Conservation (phyloP, 176 grass and related monocot genomes). For the Carex pumila region DNA sequence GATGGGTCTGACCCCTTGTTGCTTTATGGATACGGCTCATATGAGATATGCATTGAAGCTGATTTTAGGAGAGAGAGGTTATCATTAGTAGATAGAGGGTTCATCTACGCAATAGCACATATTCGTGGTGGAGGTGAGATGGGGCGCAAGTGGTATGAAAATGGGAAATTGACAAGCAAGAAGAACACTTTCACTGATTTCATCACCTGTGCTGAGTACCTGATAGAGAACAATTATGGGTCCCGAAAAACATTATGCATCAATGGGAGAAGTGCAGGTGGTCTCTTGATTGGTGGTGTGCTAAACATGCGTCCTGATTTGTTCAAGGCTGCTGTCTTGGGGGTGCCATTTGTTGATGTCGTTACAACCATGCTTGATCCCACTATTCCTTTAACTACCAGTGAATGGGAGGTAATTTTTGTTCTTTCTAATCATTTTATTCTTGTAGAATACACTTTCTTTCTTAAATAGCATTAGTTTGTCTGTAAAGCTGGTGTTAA, state of each 20-base stretch:
- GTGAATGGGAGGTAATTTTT: conserved; percentile 82
- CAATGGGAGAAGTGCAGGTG: conserved; percentile 81
- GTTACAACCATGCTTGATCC: conserved; percentile 93
- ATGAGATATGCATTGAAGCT: conserved; percentile 74
- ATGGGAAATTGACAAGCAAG: conserved; percentile 78
- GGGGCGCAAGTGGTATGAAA: conserved; percentile 88
- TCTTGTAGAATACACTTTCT: background rate
- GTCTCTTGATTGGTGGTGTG: conserved; percentile 63
- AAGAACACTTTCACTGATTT: conserved; percentile 98
- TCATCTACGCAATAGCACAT: conserved; percentile 81
- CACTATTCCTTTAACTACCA: conserved; percentile 73
- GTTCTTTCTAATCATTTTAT: background rate
- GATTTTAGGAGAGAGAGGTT: conserved; percentile 59
- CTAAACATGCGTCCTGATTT: conserved; percentile 92
- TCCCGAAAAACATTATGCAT: conserved; percentile 78
- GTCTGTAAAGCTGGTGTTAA: background rate
- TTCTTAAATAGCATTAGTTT: background rate
- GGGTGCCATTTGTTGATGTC: conserved; percentile 87
- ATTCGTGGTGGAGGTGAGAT: conserved; percentile 91
- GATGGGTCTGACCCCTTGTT: conserved; percentile 82
- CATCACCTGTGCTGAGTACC: conserved; percentile 69
- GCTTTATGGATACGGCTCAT: conserved; percentile 87
- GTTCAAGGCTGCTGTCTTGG: conserved; percentile 65
- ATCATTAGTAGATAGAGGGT: conserved; percentile 73
- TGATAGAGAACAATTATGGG: conserved; percentile 68